phyloP scores from a whole-genome alignment of 805 yeast genomes.

The Ogataea methylovora region DNA sequence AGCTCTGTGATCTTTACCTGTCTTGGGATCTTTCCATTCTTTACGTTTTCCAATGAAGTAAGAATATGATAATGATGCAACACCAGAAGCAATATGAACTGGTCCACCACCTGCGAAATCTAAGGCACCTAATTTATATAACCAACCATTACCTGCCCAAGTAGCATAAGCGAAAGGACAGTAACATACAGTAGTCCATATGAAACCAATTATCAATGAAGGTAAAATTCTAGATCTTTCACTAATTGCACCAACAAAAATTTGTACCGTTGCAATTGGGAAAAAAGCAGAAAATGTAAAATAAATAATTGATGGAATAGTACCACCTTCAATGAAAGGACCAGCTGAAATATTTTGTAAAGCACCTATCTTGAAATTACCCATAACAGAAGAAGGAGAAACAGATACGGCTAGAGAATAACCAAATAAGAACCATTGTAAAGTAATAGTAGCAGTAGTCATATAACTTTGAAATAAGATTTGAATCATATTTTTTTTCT shows the following conservation, averaged over 20 bases:
- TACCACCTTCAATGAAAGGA: conserved; percentile 35
- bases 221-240: conserved; percentile 37
- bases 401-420: conserved; percentile 35
- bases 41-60: conserved; percentile 35
- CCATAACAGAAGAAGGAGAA: conserved; percentile 23
- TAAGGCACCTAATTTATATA: conserved; percentile 33
- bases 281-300: conserved; percentile 36
- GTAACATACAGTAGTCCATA: conserved; percentile 37
- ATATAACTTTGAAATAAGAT: conserved; percentile 36
- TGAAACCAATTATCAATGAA: conserved; percentile 29
- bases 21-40: conserved; percentile 21
- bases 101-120: conserved; percentile 47
- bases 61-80: conserved; percentile 35
- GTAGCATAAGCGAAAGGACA: conserved; percentile 39
- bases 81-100: conserved; percentile 38
- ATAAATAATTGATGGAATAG: conserved; percentile 39
- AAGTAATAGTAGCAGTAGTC: conserved; percentile 30
- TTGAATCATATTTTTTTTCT: conserved; percentile 35
- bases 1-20: conserved; percentile 24
- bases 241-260: conserved; percentile 37
- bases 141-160: conserved; percentile 41
- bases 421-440: conserved; percentile 39
- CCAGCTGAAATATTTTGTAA: conserved; percentile 29
- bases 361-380: conserved; percentile 33
- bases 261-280: conserved; percentile 43